Evolutionary conservation across 805 yeast species (phyloP).

Genomic region (Ogataea philodendri): DNA sequence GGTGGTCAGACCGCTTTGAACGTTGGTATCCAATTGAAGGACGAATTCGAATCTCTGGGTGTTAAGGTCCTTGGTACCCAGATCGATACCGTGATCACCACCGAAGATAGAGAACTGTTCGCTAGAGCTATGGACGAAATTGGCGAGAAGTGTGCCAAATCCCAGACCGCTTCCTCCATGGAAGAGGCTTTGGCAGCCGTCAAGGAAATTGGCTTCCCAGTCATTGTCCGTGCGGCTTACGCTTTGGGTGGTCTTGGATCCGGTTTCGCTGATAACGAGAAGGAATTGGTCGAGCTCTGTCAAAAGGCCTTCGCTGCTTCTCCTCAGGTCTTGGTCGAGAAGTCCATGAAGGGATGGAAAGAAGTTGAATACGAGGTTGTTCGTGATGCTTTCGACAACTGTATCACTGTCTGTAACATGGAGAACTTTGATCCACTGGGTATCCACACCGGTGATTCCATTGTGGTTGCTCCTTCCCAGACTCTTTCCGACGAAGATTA

Average conservation of each 20-base stretch:
- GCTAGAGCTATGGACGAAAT: slow-evolving; percentile 94
- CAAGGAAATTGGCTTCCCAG: slow-evolving; percentile 86
- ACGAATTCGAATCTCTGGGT: slow-evolving; percentile 87
- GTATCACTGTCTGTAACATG: slow-evolving; percentile 99
- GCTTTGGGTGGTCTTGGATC: slow-evolving; percentile 98
- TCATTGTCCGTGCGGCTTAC: slow-evolving; percentile 94
- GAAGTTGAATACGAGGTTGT: slow-evolving; percentile 99
- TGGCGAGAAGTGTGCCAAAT: slow-evolving; percentile 91
- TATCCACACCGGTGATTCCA: slow-evolving; percentile 98
- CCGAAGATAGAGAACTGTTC: slow-evolving; percentile 96
- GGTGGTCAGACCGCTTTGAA: slow-evolving; percentile 98
- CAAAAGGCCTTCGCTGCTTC: slow-evolving; percentile 91
- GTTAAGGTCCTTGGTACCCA: slow-evolving; percentile 96
- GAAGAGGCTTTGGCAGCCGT: slow-evolving; percentile 86
- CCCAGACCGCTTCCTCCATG: slow-evolving; percentile 77
- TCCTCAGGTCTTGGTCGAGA: slow-evolving; percentile 94
- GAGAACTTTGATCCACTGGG: slow-evolving; percentile 98
- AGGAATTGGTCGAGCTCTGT: slow-evolving; percentile 79
- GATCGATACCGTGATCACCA: slow-evolving; percentile 92
- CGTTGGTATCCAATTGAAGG: slow-evolving; percentile 94
- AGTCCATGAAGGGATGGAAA: slow-evolving; percentile 99
- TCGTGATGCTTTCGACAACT: slow-evolving; percentile 94
- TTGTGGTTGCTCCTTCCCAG: slow-evolving; percentile 98
- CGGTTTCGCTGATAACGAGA: slow-evolving; percentile 90
- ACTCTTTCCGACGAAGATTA: slow-evolving; percentile 95